Evolutionary conservation across 352 stramenopile genomes (phyloP).

Genomic region (Pythium aquatile): DNA sequence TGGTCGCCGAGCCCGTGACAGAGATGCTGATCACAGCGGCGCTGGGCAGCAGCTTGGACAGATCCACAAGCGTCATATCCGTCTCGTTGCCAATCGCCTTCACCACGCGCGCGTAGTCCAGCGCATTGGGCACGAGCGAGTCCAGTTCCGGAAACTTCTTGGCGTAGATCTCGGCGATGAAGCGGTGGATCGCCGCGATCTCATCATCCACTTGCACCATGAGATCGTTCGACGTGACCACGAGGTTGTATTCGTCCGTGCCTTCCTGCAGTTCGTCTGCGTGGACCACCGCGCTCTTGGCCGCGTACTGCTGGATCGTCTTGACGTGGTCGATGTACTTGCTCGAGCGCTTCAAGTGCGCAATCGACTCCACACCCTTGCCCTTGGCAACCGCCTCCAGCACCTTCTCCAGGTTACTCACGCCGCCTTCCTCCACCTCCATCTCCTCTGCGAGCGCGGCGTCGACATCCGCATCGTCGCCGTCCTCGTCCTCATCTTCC

Average conservation of each 20-base stretch:
- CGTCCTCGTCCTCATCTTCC: constrained; percentile 22
- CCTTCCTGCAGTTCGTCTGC: constrained; percentile 56
- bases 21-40: constrained; percentile 95
- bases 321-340: constrained; percentile 75
- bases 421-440: constrained; percentile 20
- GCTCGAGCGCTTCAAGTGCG: constrained; percentile 66
- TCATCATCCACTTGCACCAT: constrained; percentile 94
- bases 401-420: constrained; percentile 35
- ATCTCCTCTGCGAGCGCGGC: constrained; percentile 7
- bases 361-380: constrained; percentile 55
- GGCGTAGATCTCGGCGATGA: constrained; percentile 90
- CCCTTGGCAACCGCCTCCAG: constrained; percentile 47
- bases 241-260: constrained; percentile 71
- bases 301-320: constrained; percentile 58
- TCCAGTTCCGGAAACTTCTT: constrained; percentile 95
- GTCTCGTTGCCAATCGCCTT: constrained; percentile 92
- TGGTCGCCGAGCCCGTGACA: constrained; percentile 91
- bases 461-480: constrained; percentile 28
- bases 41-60: constrained; percentile 90
- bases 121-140: constrained; percentile 88
- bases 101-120: constrained; percentile 94
- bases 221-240: constrained; percentile 91
- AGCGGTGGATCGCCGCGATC: constrained; percentile 88
- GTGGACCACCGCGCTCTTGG: constrained; percentile 31
- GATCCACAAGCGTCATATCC: constrained; percentile 89